Evolutionary conservation across 2,329 filamentous ascomycete species (phyloP).

Genomic region (Scedosporium aurantiacum): DNA sequence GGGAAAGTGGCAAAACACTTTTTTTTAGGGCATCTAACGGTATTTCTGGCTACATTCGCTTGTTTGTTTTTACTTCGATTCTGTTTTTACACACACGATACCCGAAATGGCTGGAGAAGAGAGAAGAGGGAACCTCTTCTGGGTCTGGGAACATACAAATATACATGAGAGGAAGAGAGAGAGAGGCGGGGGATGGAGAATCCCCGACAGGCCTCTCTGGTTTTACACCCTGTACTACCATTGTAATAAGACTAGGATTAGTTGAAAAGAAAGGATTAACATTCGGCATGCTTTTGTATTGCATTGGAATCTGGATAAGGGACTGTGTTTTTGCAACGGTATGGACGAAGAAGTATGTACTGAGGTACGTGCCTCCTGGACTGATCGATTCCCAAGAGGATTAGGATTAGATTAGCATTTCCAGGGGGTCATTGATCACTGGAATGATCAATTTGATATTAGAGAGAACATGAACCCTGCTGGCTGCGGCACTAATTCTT

Average conservation of each 20-base stretch:
- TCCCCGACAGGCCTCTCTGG: slow-evolving; percentile 1
- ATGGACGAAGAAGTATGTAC: too few species aligned
- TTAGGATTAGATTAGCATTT: too few species aligned
- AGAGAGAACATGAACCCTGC: too few species aligned
- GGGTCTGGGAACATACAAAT: not conserved
- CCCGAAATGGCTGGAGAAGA: not conserved
- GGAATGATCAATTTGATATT: too few species aligned
- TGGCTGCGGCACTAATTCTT: too few species aligned
- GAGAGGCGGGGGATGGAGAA: not conserved
- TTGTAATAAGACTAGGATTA: slow-evolving; percentile 3
- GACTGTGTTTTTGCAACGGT: not conserved
- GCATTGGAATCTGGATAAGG: not conserved
- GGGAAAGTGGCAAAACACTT: not conserved
- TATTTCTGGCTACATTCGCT: not conserved
- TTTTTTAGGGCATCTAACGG: not conserved
- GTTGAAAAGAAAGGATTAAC: not conserved
- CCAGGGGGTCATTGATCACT: too few species aligned
- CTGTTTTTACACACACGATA: not conserved
- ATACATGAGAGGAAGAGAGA: not conserved
- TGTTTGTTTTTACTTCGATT: not conserved
- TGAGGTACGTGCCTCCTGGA: too few species aligned
- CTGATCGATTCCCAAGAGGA: too few species aligned
- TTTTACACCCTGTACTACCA: slow-evolving; percentile 9
- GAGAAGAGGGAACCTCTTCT: not conserved
- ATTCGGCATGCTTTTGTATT: not conserved